phyloP scores from a whole-genome alignment of 163 green algal genomes.

The Scenedesmus sp. region DNA sequence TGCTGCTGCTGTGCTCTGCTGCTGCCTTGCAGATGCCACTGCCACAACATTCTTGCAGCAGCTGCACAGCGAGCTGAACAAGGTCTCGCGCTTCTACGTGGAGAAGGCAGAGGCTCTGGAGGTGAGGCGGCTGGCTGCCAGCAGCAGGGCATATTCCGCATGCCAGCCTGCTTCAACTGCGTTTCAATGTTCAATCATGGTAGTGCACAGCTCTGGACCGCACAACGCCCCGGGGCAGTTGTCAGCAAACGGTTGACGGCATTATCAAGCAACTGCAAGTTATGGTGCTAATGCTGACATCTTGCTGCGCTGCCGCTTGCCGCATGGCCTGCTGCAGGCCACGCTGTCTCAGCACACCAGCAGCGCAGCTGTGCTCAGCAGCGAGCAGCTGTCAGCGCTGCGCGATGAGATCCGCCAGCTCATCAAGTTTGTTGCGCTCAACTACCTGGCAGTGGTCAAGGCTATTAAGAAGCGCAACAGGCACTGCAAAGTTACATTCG shows the following conservation, averaged over 20 bases:
- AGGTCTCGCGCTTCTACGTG: slow-evolving; percentile 81
- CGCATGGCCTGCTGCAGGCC: neutral
- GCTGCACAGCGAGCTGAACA: slow-evolving; percentile 68
- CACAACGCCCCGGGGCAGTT: no score
- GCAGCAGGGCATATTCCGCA: neutral
- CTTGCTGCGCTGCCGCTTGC: neutral
- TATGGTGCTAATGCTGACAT: neutral
- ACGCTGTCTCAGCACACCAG: neutral
- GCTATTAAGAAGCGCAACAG: slow-evolving; percentile 92
- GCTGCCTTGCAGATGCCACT: slow-evolving; percentile 58
- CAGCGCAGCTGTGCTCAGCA: neutral
- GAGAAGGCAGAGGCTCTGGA: slow-evolving; percentile 73
- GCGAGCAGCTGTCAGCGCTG: slow-evolving; percentile 46
- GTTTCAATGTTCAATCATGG: neutral
- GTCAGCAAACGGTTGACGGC: neutral
- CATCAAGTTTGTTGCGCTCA: slow-evolving; percentile 88
- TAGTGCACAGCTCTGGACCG: neutral
- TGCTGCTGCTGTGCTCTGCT: neutral
- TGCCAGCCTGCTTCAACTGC: neutral
- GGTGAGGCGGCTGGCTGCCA: slow-evolving; percentile 28
- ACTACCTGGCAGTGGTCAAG: slow-evolving; percentile 92
- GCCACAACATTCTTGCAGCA: slow-evolving; percentile 66
- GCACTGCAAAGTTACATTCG: slow-evolving; percentile 67
- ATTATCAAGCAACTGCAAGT: neutral
- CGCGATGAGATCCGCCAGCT: slow-evolving; percentile 76